These are phyloP conservation scores for Candida corydali DNA, from an alignment of 805 yeast species.

Conservation along the genomic window DNA sequence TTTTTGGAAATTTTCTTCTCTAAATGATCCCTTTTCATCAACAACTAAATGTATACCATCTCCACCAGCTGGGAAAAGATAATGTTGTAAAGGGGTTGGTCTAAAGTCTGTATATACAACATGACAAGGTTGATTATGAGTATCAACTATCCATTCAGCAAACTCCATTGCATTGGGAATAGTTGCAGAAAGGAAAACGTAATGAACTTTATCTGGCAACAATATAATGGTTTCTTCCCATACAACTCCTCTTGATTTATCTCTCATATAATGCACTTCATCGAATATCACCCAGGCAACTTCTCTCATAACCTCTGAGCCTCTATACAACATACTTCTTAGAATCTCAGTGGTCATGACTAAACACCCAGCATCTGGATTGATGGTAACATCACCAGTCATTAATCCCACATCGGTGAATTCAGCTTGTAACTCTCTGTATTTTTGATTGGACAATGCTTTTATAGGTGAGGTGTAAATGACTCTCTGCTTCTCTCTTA, in stretches of 20 bases:
- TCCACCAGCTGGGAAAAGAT: constrained; percentile 96
- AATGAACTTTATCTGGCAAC: constrained; percentile 92
- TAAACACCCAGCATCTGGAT: constrained; percentile 96
- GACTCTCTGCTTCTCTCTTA: constrained; percentile 86
- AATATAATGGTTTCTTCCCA: constrained; percentile 99
- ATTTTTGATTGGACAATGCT: constrained; percentile 91
- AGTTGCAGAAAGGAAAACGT: constrained; percentile 91
- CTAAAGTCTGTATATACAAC: constrained; percentile 98
- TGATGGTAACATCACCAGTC: constrained; percentile 99
- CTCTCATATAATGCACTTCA: constrained; percentile 98
- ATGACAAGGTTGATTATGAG: constrained; percentile 95
- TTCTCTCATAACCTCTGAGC: constrained; percentile 97
- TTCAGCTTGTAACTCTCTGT: constrained; percentile 86
- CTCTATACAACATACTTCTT: constrained; percentile 93
- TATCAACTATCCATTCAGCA: constrained; percentile 97
- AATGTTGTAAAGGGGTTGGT: constrained; percentile 98
- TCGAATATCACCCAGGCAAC: constrained; percentile 98
- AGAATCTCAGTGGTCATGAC: constrained; percentile 99
- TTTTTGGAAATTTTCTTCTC: constrained; percentile 97
- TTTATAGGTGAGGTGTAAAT: constrained; percentile 94
- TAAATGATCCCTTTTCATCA: constrained; percentile 91
- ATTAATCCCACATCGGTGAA: constrained; percentile 96
- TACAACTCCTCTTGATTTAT: constrained; percentile 96
- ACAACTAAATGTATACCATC: constrained; percentile 97
- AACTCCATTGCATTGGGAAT: constrained; percentile 98